These are phyloP conservation scores for Diaporthe velutina DNA, from an alignment of 2,329 filamentous ascomycete genomes.

Conservation along the genomic window DNA sequence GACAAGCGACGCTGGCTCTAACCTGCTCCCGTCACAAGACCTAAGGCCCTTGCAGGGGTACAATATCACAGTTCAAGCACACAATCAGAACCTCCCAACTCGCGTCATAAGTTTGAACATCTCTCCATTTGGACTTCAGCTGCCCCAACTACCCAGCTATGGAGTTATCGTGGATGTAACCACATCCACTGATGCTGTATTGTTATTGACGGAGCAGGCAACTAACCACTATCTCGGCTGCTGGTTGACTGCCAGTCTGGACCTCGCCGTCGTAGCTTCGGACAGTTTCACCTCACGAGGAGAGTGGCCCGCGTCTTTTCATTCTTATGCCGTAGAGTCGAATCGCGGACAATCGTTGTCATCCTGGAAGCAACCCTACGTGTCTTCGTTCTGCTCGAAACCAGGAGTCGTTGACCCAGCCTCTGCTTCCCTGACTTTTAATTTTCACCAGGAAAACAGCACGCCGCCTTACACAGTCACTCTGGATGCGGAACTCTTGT, in stretches of 20 bases:
- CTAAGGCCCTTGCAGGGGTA: too few species aligned
- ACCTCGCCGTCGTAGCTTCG: fast-evolving
- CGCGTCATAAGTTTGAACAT: neutral
- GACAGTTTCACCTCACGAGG: neutral
- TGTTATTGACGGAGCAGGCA: neutral
- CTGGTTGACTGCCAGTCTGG: neutral
- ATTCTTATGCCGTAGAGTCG: too few species aligned
- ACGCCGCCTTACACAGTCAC: neutral
- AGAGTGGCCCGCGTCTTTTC: neutral
- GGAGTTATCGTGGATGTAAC: too few species aligned
- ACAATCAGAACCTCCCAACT: neutral
- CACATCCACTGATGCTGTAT: too few species aligned
- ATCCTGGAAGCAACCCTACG: neutral
- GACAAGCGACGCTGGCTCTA: too few species aligned
- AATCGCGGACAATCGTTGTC: neutral
- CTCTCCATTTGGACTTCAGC: neutral
- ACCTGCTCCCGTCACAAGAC: too few species aligned
- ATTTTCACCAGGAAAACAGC: neutral
- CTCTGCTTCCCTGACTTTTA: neutral
- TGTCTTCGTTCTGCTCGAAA: neutral
- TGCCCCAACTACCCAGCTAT: too few species aligned
- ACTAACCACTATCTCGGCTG: neutral
- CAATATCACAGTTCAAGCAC: neutral
- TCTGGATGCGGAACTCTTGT: neutral
- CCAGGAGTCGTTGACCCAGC: too few species aligned